A percentile compares a stretch with the other conserved stretches of the same genome.
Evolutionary conservation across 1,284 basidiomycete genomes (phyloP).

Genomic region (Melampsora abietis-canadensis): DNA sequence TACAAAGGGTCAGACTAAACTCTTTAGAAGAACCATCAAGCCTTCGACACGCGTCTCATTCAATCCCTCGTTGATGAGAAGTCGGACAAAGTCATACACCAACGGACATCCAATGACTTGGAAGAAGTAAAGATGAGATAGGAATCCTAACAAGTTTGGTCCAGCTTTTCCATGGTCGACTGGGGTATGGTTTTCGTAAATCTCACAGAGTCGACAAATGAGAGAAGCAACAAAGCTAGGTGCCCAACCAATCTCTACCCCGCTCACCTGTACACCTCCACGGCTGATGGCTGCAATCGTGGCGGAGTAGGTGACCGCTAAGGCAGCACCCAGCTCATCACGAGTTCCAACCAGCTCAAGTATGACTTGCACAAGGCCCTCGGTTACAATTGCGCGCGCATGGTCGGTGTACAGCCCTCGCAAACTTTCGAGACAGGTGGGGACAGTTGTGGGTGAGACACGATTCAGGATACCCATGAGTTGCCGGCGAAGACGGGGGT

Average conservation of each 20-base stretch:
- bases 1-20: neutral
- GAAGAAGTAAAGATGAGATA: conserved; percentile 93
- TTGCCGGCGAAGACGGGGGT: conserved; percentile 36
- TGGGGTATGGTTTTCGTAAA: conserved; percentile 16
- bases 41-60: conserved; percentile 39
- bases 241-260: conserved; percentile 42
- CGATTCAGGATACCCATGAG: conserved; percentile 42
- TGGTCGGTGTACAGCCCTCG: conserved; percentile 31
- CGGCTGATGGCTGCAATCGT: conserved; percentile 31
- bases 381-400: conserved; percentile 34
- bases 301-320: conserved; percentile 36
- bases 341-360: conserved; percentile 25
- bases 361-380: conserved; percentile 30
- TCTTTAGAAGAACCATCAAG: conserved; percentile 41
- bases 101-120: conserved; percentile 83
- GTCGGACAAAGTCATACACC: conserved; percentile 83
- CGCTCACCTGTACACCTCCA: conserved; percentile 39
- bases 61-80: conserved; percentile 61
- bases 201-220: conserved; percentile 7
- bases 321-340: conserved; percentile 21
- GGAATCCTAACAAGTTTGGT: conserved; percentile 78
- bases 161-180: conserved; percentile 65
- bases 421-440: conserved; percentile 24
- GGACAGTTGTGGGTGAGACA: conserved; percentile 36
- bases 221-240: conserved; percentile 37